A percentile compares a stretch with the other conserved stretches of the same genome.
Conservation (phyloP, 2,329 filamentous ascomycete species). For the Periconia macrospinosa region DNA sequence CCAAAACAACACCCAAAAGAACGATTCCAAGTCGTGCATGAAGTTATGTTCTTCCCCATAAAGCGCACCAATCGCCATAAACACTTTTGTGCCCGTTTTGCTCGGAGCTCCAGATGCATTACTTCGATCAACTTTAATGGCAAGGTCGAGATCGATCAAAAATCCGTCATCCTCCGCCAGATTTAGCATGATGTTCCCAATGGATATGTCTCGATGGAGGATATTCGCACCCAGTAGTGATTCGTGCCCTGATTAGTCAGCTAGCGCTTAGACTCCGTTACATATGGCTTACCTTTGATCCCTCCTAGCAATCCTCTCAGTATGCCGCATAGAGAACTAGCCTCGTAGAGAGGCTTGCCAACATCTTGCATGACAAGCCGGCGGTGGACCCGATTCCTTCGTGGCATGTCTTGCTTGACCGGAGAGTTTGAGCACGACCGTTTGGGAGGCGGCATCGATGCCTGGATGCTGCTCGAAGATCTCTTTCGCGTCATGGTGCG, state of each 20-base stretch:
- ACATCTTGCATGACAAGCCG: conserved; percentile 46
- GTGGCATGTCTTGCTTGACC: conserved; percentile 6
- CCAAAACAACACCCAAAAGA: conserved; percentile 9
- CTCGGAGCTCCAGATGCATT: conserved; percentile 9
- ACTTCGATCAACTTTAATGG: conserved; percentile 9
- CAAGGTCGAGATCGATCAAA: conserved; percentile 24
- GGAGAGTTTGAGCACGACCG: conserved; percentile 11
- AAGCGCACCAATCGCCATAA: conserved; percentile 6
- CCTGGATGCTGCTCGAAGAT: conserved; percentile 10
- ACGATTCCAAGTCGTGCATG: conserved; percentile 7
- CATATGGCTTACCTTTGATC: conserved; percentile 14
- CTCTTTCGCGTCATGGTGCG: conserved; percentile 10
- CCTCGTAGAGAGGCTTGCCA: conserved; percentile 46
- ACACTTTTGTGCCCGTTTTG: conserved; percentile 7
- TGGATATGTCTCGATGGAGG: conserved; percentile 26
- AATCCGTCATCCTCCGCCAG: conserved; percentile 18
- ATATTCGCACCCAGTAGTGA: conserved; percentile 18
- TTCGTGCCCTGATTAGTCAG: conserved; percentile 14
- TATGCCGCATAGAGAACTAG: conserved; percentile 35
- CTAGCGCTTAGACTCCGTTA: conserved; percentile 2
- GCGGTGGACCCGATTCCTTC: conserved; percentile 44
- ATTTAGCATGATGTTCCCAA: conserved; percentile 25
- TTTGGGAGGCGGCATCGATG: conserved; percentile 14
- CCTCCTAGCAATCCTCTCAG: conserved; percentile 12
- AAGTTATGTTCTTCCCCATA: conserved; percentile 4